These are phyloP conservation scores for Beauveria scarabaeidicola DNA, from an alignment of 2,329 filamentous ascomycete species.

Conservation along the genomic window DNA sequence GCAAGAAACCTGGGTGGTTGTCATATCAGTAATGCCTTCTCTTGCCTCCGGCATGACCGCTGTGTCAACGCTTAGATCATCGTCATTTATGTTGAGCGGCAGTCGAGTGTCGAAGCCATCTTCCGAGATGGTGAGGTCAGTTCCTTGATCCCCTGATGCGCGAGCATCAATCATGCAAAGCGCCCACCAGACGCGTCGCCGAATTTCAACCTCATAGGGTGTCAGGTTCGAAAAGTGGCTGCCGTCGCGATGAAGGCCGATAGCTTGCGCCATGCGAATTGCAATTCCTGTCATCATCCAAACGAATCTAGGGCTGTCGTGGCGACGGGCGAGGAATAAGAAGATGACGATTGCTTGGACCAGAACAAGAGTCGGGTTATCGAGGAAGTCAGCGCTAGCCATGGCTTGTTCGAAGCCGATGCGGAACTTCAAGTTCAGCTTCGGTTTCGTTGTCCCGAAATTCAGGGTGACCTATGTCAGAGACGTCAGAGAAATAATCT, in stretches of 20 bases:
- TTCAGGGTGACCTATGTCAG: conserved; percentile 36
- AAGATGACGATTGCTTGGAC: conserved; percentile 56
- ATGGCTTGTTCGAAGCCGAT: conserved; percentile 51
- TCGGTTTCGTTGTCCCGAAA: conserved; percentile 39
- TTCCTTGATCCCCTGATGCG: conserved; percentile 52
- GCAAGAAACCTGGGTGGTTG: conserved; percentile 29
- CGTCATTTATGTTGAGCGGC: conserved; percentile 51
- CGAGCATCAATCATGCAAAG: conserved; percentile 51
- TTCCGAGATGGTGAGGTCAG: conserved; percentile 37
- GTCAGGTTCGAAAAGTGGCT: conserved; percentile 40
- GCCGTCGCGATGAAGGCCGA: conserved; percentile 52
- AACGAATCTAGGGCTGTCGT: conserved; percentile 44
- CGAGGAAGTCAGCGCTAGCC: conserved; percentile 52
- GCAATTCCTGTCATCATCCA: conserved; percentile 58
- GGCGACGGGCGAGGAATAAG: conserved; percentile 42
- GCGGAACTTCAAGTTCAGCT: conserved; percentile 39
- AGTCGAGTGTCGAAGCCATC: conserved; percentile 43
- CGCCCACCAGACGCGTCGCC: conserved; percentile 54
- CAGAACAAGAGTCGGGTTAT: conserved; percentile 48
- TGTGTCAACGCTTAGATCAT: conserved; percentile 40
- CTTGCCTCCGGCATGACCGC: conserved; percentile 37
- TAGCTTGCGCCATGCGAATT: conserved; percentile 45
- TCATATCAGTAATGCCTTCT: conserved; percentile 46
- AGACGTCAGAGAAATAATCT: background rate
- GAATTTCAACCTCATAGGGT: conserved; percentile 54